These are phyloP conservation scores for Penicillium sp. DNA, from an alignment of 2,329 filamentous ascomycete genomes.

Conservation along the genomic window DNA sequence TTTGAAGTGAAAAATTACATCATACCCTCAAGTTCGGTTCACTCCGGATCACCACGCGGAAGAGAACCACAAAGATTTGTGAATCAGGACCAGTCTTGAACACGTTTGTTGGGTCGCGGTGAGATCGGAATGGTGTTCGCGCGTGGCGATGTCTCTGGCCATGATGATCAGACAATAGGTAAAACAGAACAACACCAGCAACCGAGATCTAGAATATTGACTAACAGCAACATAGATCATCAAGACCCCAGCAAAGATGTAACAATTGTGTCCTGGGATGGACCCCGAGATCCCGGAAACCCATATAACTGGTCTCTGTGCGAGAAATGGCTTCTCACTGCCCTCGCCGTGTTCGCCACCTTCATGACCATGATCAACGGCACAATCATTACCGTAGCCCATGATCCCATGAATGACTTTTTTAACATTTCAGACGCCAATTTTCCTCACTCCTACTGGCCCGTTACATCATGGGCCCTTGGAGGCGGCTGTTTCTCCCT, in stretches of 20 bases:
- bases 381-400: slow-evolving; percentile 41
- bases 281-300: slow-evolving; percentile 33
- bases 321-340: slow-evolving; percentile 38
- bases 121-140: slow-evolving; percentile 20
- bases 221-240: slow-evolving; percentile 18
- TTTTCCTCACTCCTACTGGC: slow-evolving; percentile 36
- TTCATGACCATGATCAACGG: slow-evolving; percentile 38
- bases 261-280: slow-evolving; percentile 30
- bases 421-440: slow-evolving; percentile 30
- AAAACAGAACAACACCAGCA: not conserved
- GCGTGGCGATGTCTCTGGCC: slow-evolving; percentile 23
- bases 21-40: slow-evolving; percentile 9
- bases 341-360: slow-evolving; percentile 29
- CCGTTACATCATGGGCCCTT: slow-evolving; percentile 33
- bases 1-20: slow-evolving; percentile 12
- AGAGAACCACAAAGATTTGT: not conserved
- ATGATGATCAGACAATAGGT: slow-evolving; percentile 20
- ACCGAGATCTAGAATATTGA: not conserved
- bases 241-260: slow-evolving; percentile 14
- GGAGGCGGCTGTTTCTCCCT: slow-evolving; percentile 30
- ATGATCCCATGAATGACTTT: slow-evolving; percentile 35
- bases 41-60: not conserved
- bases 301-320: slow-evolving; percentile 40
- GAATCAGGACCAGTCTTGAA: not conserved
- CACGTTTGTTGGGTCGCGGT: not conserved